Evolutionary conservation across 2,329 filamentous ascomycete genomes (phyloP).

Genomic region (Fusarium aywerte): DNA sequence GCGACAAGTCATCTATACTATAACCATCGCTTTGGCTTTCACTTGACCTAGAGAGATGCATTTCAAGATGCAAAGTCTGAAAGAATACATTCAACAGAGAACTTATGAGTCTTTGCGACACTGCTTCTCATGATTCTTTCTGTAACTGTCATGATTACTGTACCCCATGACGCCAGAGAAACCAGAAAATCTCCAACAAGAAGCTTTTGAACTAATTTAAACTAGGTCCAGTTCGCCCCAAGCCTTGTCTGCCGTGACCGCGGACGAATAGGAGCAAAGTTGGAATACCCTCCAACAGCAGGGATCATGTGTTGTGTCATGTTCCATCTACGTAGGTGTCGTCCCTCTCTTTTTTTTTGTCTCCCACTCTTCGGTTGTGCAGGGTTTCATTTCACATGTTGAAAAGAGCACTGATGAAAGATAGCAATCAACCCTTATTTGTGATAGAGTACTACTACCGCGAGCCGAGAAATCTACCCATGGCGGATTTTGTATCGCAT

Average conservation of each 20-base stretch:
- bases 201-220: constrained; percentile 37
- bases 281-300: constrained; percentile 18
- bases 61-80: not conserved
- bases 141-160: constrained; percentile 12
- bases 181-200: constrained; percentile 36
- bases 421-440: not conserved
- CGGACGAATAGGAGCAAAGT: constrained; percentile 28
- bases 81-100: not conserved
- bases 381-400: not conserved
- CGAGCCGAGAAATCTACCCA: constrained; percentile 3
- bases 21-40: not conserved
- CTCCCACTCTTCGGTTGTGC: not conserved
- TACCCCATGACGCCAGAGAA: constrained; percentile 26
- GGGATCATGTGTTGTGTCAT: constrained; percentile 30
- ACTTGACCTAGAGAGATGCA: not conserved
- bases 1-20: constrained; percentile 27
- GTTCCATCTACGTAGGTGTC: not conserved
- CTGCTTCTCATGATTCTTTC: not conserved
- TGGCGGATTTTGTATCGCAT: not conserved
- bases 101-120: too few relatives aligned
- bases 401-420: not conserved
- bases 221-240: constrained; percentile 29
- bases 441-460: not conserved
- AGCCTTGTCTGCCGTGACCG: constrained; percentile 36
- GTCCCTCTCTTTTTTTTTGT: too few relatives aligned